A percentile compares a stretch with the other conserved stretches of the same genome.
These are phyloP conservation scores for Alternaria triticina DNA, from an alignment of 2,329 filamentous ascomycete species.

Conservation along the genomic window DNA sequence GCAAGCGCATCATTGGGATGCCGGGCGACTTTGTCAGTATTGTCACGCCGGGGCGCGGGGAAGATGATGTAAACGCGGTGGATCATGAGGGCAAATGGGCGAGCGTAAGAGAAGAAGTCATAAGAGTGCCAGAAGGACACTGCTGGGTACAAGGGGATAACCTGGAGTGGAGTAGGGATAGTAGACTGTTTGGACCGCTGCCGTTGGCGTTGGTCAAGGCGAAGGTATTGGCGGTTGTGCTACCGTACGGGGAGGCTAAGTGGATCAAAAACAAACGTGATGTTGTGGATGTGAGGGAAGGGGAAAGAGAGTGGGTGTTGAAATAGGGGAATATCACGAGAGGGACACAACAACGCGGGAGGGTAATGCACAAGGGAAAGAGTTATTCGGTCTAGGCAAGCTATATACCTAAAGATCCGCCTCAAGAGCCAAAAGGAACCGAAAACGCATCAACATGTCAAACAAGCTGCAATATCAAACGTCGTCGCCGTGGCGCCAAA, in stretches of 20 bases:
- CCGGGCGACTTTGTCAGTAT: conserved; percentile 73
- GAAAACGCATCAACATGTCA: background rate
- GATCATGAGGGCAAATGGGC: conserved; percentile 35
- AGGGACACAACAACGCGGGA: background rate
- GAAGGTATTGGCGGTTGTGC: conserved; percentile 68
- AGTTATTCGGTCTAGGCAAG: background rate
- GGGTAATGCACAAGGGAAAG: background rate
- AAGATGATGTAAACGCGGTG: conserved; percentile 30
- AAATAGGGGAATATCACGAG: background rate
- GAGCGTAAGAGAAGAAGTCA: conserved; percentile 56
- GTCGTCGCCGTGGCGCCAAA: background rate
- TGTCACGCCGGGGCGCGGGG: conserved; percentile 61
- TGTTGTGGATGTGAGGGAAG: conserved; percentile 13
- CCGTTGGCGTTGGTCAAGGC: conserved; percentile 84
- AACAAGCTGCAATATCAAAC: background rate
- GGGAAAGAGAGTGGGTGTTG: conserved; percentile 20
- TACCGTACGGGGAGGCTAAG: conserved; percentile 31
- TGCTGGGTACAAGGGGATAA: conserved; percentile 94
- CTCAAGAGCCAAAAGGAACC: background rate
- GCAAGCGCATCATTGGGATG: conserved; percentile 74
- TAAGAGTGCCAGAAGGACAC: conserved; percentile 87
- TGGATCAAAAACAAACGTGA: conserved; percentile 31
- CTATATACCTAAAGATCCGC: background rate
- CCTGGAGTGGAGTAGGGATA: conserved; percentile 81
- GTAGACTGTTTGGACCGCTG: conserved; percentile 82